Conservation (phyloP, 1,139 yeast species). For the Yamadazyma atlantica region DNA sequence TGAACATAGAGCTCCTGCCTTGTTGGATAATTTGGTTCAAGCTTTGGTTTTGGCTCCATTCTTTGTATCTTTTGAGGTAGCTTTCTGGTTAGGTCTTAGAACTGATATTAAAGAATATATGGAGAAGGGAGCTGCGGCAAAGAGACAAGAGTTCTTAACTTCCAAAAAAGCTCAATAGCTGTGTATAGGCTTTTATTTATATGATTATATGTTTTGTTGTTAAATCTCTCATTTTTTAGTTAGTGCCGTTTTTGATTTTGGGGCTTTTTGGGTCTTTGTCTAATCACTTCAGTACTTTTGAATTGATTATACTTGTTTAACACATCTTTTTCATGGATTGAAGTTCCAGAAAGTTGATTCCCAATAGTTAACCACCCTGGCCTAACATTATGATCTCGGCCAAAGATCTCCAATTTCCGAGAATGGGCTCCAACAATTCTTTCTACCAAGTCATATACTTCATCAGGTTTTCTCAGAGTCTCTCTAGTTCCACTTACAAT, state of each 20-base stretch:
- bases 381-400: conserved; percentile 79
- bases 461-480: conserved; percentile 90
- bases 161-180: conserved; percentile 5
- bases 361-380: conserved; percentile 95
- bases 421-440: conserved; percentile 74
- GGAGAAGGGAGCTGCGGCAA: conserved; percentile 50
- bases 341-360: conserved; percentile 66
- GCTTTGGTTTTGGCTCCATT: conserved; percentile 90
- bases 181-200: not conserved
- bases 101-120: conserved; percentile 53
- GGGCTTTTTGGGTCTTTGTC: not conserved
- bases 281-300: conserved; percentile 7
- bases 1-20: conserved; percentile 85
- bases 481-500: conserved; percentile 84
- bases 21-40: conserved; percentile 77
- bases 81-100: conserved; percentile 65
- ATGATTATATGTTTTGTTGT: not conserved
- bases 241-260: not conserved
- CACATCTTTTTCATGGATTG: conserved; percentile 61
- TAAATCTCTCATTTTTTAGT: not conserved
- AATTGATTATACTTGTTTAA: conserved; percentile 31
- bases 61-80: conserved; percentile 77
- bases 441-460: conserved; percentile 81
- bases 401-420: conserved; percentile 84
- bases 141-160: conserved; percentile 24